These are phyloP conservation scores for Ajuga reptans DNA, from an alignment of 305 asterid genomes.

Conservation along the genomic window DNA sequence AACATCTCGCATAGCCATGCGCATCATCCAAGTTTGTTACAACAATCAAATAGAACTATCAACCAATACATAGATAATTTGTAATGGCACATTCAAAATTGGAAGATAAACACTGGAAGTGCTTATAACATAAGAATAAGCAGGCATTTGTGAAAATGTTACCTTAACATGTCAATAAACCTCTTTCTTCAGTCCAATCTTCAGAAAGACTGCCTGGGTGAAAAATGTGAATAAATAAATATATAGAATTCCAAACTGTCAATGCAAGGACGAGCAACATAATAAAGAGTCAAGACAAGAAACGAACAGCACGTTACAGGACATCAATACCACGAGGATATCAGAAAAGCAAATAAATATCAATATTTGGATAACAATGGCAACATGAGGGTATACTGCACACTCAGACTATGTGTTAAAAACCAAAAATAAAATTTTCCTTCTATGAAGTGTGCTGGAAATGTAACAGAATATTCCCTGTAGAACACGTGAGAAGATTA, in stretches of 20 bases:
- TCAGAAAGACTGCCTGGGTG: background rate
- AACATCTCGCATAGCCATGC: background rate
- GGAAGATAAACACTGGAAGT: background rate
- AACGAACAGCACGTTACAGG: background rate
- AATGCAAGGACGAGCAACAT: background rate
- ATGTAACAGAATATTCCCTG: background rate
- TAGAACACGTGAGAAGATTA: background rate
- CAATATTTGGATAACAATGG: background rate
- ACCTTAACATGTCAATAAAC: constrained; percentile 21
- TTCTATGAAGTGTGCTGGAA: background rate
- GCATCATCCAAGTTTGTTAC: background rate
- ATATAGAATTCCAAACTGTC: background rate
- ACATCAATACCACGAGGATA: background rate
- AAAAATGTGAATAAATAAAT: background rate
- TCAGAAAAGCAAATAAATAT: background rate
- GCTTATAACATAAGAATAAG: background rate
- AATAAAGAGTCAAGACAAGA: background rate
- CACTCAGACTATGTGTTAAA: background rate
- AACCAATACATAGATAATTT: background rate
- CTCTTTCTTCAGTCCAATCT: constrained; percentile 5
- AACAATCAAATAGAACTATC: background rate
- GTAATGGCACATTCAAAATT: background rate
- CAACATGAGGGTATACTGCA: background rate
- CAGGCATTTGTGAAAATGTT: background rate
- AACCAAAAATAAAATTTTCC: background rate